Evolutionary conservation across 768 basidiomycete genomes (phyloP), one percentile per base, ranked within the genome.

Genomic region (Ramaria sp.): DNA sequence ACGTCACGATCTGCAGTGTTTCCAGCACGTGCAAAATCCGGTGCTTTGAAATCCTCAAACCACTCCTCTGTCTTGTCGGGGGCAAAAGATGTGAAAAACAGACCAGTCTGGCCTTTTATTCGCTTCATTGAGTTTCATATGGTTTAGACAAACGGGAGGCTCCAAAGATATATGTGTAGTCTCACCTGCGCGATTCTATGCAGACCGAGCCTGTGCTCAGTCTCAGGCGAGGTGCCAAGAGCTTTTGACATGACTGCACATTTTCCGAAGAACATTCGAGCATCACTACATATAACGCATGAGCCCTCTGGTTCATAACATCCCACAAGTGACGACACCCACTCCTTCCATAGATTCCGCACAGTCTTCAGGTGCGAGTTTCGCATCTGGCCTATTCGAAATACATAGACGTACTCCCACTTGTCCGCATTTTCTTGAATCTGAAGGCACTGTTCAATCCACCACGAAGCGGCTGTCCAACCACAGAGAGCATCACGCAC

Each of bases 371-470:
- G 71, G 69, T 91, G 86, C 25, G 92, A 73, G 71, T 95, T 98
- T 57, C 96, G 77, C 92, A 97, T 95, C 61, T 92, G 82, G 15
- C 93, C 94, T 5, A 97, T 90, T 61, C 87, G 83, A 65, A 99
- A 96, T 37, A 97, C 66, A 90, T 93, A 99, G 71, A 90, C 87
- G 68, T 96, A 94, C 64, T 80, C 80, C 84, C 89, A 97, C 72
- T 90, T 88, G 61, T 94, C 91, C 20, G 83, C 72, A 65, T 83
- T 82, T 64, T 76, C 76, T 73, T 90, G 87, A 52, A 98, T 73
- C 90, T 93, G 41, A 37, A 56, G 28, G 16, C 28, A 42, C 36
- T n/a, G 24, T 3, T 2, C 10, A 41, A 24, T 50, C 22, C 25
- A 27, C 30, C 16, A 47, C 30, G 18, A 34, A n/a, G n/a, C n/a